Evolutionary conservation across 768 basidiomycete species (phyloP).

Genomic region (Cyclocybe cylindracea): DNA sequence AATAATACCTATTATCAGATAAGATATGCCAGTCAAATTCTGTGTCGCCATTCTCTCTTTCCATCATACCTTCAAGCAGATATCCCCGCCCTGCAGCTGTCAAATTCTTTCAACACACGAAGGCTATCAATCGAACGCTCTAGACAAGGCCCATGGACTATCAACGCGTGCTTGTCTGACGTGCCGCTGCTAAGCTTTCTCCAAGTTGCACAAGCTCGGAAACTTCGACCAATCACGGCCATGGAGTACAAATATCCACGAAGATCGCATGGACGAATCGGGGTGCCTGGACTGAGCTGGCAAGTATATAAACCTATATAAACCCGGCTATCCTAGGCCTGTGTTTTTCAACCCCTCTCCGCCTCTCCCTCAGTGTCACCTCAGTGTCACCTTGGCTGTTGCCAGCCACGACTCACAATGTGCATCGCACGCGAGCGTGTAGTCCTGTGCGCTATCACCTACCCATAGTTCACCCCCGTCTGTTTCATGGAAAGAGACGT

Average conservation of each 20-base stretch:
- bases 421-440: conserved; percentile 18
- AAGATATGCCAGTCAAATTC: too few relatives aligned
- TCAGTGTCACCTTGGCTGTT: not conserved
- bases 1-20: too few relatives aligned
- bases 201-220: not conserved
- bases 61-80: not conserved
- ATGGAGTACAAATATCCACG: too few relatives aligned
- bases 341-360: not conserved
- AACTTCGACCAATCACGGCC: not conserved
- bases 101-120: not conserved
- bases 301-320: too few relatives aligned
- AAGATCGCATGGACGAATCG: conserved; percentile 3
- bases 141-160: conserved; percentile 5
- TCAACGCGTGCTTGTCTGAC: not conserved
- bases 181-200: not conserved
- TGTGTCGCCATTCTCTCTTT: not conserved
- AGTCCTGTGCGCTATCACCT: conserved; percentile 26
- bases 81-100: not conserved
- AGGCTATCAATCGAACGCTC: not conserved
- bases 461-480: conserved; percentile 20
- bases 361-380: not conserved
- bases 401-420: not conserved
- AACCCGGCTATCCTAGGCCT: not conserved
- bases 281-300: not conserved
- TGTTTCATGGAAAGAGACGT: conserved; percentile 7